These are phyloP conservation scores for Cercophora scortea DNA, from an alignment of 495 filamentous ascomycete species.

Conservation along the genomic window DNA sequence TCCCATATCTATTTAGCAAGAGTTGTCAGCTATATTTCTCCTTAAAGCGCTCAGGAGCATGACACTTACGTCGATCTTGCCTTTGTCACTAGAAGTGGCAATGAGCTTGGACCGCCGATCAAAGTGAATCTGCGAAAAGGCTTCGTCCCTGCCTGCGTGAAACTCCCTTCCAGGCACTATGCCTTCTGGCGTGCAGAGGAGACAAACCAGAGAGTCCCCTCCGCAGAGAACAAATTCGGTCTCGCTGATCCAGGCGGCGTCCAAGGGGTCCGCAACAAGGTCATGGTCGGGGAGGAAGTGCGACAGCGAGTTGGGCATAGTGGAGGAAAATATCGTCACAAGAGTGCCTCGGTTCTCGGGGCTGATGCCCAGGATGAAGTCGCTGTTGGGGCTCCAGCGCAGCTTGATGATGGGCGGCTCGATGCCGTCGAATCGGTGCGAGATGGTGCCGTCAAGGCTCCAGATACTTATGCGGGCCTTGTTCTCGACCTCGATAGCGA, in stretches of 20 bases:
- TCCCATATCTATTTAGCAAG: slow-evolving; percentile 49
- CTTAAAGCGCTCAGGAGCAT: not conserved
- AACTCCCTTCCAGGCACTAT: slow-evolving; percentile 33
- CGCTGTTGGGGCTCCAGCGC: slow-evolving; percentile 52
- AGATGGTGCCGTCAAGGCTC: slow-evolving; percentile 46
- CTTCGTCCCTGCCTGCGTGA: slow-evolving; percentile 33
- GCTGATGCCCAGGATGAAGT: slow-evolving; percentile 47
- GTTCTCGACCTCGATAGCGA: slow-evolving; percentile 56
- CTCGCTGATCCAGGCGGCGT: slow-evolving; percentile 54
- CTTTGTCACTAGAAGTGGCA: slow-evolving; percentile 43
- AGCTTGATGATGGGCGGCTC: slow-evolving; percentile 50
- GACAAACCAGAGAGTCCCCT: slow-evolving; percentile 36
- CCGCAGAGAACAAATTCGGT: slow-evolving; percentile 54
- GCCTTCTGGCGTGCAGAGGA: slow-evolving; percentile 27
- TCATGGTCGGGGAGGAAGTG: slow-evolving; percentile 37
- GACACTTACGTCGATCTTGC: slow-evolving; percentile 42
- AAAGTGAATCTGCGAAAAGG: slow-evolving; percentile 39
- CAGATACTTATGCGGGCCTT: slow-evolving; percentile 63
- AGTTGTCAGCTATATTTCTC: not conserved
- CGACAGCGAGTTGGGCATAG: slow-evolving; percentile 27
- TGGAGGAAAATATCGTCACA: slow-evolving; percentile 43
- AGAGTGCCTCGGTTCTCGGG: slow-evolving; percentile 40
- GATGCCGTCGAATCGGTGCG: slow-evolving; percentile 36
- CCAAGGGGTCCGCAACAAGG: slow-evolving; percentile 37
- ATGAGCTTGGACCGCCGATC: slow-evolving; percentile 36